Conservation (phyloP, 208 protist genomes). For the Phytomonas sp. region DNA sequence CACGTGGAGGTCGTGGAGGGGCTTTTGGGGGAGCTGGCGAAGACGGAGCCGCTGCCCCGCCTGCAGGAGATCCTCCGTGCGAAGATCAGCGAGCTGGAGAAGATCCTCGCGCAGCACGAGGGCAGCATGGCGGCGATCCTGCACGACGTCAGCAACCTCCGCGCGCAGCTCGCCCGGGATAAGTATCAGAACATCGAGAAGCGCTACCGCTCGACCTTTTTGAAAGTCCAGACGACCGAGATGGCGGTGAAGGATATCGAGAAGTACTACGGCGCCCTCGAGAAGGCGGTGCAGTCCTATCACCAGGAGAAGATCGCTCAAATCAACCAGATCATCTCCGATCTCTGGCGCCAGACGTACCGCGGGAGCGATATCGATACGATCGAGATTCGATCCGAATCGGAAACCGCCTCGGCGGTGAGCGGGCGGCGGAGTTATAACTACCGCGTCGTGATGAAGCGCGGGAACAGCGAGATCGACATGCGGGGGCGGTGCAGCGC, state of each 20-base stretch:
- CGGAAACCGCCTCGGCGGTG: constrained; percentile 51
- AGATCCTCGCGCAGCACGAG: constrained; percentile 53
- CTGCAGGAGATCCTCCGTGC: constrained; percentile 64
- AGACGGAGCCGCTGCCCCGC: constrained; percentile 25
- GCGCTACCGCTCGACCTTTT: constrained; percentile 80
- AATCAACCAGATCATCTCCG: constrained; percentile 97
- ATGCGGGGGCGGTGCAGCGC: constrained; percentile 98
- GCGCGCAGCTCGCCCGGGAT: constrained; percentile 44
- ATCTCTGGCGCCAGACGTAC: constrained; percentile 98
- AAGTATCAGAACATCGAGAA: constrained; percentile 85
- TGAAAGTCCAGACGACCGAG: constrained; percentile 84
- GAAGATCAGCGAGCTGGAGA: constrained; percentile 60
- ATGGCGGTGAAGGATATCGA: constrained; percentile 86
- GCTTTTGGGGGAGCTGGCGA: constrained; percentile 48
- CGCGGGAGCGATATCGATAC: constrained; percentile 96
- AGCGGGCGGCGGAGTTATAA: constrained; percentile 69
- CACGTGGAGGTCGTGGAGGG: constrained; percentile 27
- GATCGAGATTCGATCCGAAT: constrained; percentile 95
- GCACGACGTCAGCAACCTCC: constrained; percentile 46
- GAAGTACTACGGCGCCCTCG: constrained; percentile 87
- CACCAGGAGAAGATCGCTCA: constrained; percentile 98
- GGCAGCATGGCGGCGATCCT: constrained; percentile 76
- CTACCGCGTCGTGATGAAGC: constrained; percentile 95
- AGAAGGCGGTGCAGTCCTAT: constrained; percentile 95
- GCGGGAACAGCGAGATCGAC: constrained; percentile 93